phyloP scores from a whole-genome alignment of 169 alveolate genomes.

The Plasmodium cynomolgi region DNA sequence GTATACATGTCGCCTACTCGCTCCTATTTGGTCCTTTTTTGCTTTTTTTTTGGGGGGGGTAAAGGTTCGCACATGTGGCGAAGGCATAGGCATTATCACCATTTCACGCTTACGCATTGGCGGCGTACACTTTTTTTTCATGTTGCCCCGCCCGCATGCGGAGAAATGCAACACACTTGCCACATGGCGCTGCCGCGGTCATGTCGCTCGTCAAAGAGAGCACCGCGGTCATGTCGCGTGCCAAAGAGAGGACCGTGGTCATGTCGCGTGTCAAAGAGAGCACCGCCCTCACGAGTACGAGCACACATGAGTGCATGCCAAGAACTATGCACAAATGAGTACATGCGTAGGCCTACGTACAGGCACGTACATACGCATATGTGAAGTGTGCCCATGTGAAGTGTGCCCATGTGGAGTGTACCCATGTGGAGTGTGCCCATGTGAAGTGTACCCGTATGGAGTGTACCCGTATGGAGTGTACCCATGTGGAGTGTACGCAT shows the following conservation, averaged over 20 bases:
- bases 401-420: too few relatives aligned
- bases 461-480: too few relatives aligned
- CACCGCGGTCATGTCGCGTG: background rate
- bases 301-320: background rate
- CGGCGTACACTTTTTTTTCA: background rate
- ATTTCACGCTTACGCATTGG: background rate
- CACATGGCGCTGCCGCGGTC: background rate
- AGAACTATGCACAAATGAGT: background rate
- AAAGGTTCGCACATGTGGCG: background rate
- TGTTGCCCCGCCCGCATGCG: background rate
- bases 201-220: background rate
- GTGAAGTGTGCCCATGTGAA: background rate
- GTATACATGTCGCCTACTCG: background rate
- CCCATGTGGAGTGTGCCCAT: too few relatives aligned
- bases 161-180: background rate
- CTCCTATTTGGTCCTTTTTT: background rate
- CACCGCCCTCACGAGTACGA: background rate
- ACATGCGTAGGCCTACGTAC: constrained; percentile 7
- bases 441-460: too few relatives aligned
- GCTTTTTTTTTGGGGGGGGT: background rate
- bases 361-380: background rate
- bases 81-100: background rate
- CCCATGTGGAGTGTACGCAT: background rate
- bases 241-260: background rate
- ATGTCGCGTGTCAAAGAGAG: background rate